These are phyloP conservation scores for Dothiorella sarmentorum DNA, from an alignment of 2,329 filamentous ascomycete genomes.

Conservation along the genomic window DNA sequence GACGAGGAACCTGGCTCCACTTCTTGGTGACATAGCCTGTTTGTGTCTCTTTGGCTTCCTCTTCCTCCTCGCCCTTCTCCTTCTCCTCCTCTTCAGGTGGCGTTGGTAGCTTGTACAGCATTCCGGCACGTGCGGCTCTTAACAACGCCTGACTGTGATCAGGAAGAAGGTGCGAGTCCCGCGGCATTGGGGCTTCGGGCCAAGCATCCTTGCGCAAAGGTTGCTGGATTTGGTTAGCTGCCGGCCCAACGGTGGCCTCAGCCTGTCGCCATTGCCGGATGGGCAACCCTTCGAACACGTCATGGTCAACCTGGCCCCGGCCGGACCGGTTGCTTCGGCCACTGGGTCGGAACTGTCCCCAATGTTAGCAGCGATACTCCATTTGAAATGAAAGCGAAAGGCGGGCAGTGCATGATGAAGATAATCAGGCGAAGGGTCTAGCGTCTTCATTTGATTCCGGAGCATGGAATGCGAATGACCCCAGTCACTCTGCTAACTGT, in stretches of 20 bases:
- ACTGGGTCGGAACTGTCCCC: slow-evolving; percentile 51
- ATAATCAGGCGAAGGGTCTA: no score
- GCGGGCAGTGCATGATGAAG: no score
- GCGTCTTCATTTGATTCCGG: no score
- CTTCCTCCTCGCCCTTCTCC: slow-evolving; percentile 43
- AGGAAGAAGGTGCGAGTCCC: slow-evolving; percentile 73
- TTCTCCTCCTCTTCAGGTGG: slow-evolving; percentile 62
- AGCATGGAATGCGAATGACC: no score
- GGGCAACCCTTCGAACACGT: slow-evolving; percentile 71
- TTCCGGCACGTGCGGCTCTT: slow-evolving; percentile 73
- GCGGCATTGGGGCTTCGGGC: slow-evolving; percentile 84
- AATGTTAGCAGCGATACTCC: slow-evolving; percentile 13
- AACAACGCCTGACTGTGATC: slow-evolving; percentile 79
- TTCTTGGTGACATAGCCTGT: slow-evolving; percentile 56
- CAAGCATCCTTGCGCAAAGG: slow-evolving; percentile 52
- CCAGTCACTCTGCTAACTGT: no score
- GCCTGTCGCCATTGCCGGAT: slow-evolving; percentile 86
- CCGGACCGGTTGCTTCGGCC: slow-evolving; percentile 57
- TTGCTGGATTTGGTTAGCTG: slow-evolving; percentile 54
- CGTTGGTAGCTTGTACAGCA: slow-evolving; percentile 68
- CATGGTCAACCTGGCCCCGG: slow-evolving; percentile 60
- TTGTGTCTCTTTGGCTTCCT: slow-evolving; percentile 42
- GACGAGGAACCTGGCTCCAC: slow-evolving; percentile 56
- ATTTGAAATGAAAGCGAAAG: no score
- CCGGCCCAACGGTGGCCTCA: slow-evolving; percentile 62